These are phyloP conservation scores for Cystofilobasidium ferigula DNA, from an alignment of 768 basidiomycete species.

Conservation along the genomic window DNA sequence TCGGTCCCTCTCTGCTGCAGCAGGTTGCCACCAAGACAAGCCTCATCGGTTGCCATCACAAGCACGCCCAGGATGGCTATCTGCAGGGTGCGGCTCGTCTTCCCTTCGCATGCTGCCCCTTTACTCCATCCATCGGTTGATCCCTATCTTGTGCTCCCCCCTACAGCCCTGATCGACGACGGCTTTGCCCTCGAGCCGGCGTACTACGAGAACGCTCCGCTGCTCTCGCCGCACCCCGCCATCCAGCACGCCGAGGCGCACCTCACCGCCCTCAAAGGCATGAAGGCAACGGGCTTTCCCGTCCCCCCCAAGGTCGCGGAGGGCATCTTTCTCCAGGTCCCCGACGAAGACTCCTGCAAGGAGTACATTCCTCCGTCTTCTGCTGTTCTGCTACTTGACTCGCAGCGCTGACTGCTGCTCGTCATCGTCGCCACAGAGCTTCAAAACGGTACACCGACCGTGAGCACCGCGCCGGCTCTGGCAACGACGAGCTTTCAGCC, in stretches of 20 bases:
- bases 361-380: neutral
- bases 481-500: conserved; percentile 19
- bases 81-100: neutral
- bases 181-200: conserved; percentile 10
- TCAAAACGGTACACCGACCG: conserved; percentile 8
- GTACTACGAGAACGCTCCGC: neutral
- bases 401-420: neutral
- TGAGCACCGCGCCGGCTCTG: conserved; percentile 16
- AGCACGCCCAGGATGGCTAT: neutral
- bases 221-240: conserved; percentile 12
- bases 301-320: conserved; percentile 24
- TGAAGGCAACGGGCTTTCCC: conserved; percentile 1
- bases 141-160: neutral
- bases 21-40: neutral
- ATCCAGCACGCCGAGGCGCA: neutral
- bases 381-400: neutral
- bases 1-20: neutral
- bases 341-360: conserved; percentile 13
- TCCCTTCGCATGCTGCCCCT: neutral
- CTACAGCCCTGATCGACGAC: conserved; percentile 14
- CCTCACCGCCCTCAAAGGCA: neutral
- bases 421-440: neutral
- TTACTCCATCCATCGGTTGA: neutral
- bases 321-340: conserved; percentile 15
- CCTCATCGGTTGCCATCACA: neutral